Evolutionary conservation across 169 alveolate species (phyloP), one percentile per base, ranked within the genome.

Genomic region (Neospora caninum): DNA sequence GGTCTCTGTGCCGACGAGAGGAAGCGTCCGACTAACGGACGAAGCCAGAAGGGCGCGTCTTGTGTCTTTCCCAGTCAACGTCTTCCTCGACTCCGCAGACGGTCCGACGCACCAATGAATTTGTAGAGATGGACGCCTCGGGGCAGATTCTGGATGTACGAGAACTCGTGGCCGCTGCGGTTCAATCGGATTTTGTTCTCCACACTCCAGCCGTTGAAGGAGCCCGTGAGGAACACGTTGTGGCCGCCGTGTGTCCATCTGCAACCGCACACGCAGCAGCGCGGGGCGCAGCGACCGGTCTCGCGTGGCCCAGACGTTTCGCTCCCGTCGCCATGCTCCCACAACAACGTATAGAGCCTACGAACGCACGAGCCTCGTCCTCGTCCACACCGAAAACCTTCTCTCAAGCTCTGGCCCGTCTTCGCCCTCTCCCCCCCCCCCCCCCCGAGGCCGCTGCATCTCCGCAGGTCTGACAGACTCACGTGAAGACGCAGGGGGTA

Each of bases 201-300:
- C 54, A 82, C 86, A 22, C 91, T 42, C 96, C 95, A 94, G 84
- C 70, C 53, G 67, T 91, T 94, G 73, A 94, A 94, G 42, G 93
- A 78, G 31, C 95, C 94, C 31, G 94, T 83, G 13, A 94, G 73
- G 38, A 27, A 94, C 36, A 91, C 94, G 29, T 34, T 89, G 36
- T 91, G 93, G 10, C 96, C 95, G 22, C 96, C 96, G 69, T 94
- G 95, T 4, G 91, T 80, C 95, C 96, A 94, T 34, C 94, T 94
- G 93, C 78, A 31, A 54, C 80, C 53, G 87, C 36, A 88, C 92
- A 27, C n/a, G 49, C 31, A 88, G 39, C 34, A 41, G 87, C 16
- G 7, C 0, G 31, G 43, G 29, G 43, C 39, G 7, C 29, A 6
- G 34, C 7, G 80, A 22, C 80, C 6, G 58, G 13, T 13, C 58